phyloP scores from a whole-genome alignment of 345 rosid species.

The Carallia brachiata region DNA sequence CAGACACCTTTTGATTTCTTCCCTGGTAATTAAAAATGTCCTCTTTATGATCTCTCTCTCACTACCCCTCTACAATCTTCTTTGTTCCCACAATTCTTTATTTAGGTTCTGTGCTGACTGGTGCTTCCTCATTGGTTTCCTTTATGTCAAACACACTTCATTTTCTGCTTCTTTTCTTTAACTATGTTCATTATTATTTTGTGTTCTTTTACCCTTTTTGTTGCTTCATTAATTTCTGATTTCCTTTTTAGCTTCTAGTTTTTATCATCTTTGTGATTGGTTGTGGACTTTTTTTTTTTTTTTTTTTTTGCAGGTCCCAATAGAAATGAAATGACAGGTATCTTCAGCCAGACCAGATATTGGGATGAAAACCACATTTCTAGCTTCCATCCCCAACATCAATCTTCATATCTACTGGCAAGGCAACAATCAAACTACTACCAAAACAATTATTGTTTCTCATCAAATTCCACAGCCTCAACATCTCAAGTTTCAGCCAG shows the following conservation, averaged over 20 bases:
- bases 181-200: slow-evolving; percentile 3
- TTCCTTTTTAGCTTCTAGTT: not conserved
- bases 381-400: slow-evolving; percentile 17
- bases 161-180: not conserved
- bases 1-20: slow-evolving; percentile 39
- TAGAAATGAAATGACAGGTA: slow-evolving; percentile 40
- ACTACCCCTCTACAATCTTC: not conserved
- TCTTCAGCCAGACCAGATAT: slow-evolving; percentile 33
- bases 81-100: not conserved
- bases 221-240: slow-evolving; percentile 14
- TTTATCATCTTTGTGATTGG: slow-evolving; percentile 13
- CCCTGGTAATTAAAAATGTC: slow-evolving; percentile 17
- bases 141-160: not conserved
- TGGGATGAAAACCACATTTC: slow-evolving; percentile 36
- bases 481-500: slow-evolving; percentile 27
- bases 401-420: slow-evolving; percentile 25
- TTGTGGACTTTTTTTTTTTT: not conserved
- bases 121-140: slow-evolving; percentile 11
- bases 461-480: slow-evolving; percentile 20
- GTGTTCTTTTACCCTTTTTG: slow-evolving; percentile 15
- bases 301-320: slow-evolving; percentile 36
- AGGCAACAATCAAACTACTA: slow-evolving; percentile 37
- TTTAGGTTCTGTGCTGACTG: slow-evolving; percentile 25
- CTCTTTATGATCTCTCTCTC: too few relatives aligned
- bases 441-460: slow-evolving; percentile 25